Evolutionary conservation across 2,329 filamentous ascomycete species (phyloP), one percentile per base, ranked within the genome.

Genomic region (Ilyonectria robusta): DNA sequence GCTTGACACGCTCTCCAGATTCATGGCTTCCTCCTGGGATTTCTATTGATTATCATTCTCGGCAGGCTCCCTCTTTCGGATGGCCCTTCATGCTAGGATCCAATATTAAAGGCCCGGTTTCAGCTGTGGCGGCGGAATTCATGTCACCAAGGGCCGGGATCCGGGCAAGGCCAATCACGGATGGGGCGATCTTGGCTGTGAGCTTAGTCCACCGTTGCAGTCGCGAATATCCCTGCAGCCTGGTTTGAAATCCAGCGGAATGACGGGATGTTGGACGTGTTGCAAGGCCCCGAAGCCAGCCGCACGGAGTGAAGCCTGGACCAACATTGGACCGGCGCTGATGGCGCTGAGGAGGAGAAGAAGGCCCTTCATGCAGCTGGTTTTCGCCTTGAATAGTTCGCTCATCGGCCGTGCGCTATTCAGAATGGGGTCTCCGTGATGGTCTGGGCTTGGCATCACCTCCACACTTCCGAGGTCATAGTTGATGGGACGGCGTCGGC

Each of bases 101-200:
- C 59, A 71, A 55, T 62, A 58, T 66, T 62, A 59, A 68, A 65
- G 54, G 58, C 53, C 23, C 59, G 57, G 50, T 57, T 65, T 64
- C 66, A 72, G 65, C 67, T 67, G 64, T 68, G 65, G 73, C 67
- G 70, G 70, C 68, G 65, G 51, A 70, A 68, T 66, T 71, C 50
- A 70, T 70, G 67, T 71, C 69, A 68, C 67, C 66, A 37, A 62
- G 57, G 59, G 69, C 55, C 37, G 66, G 65, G 61, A 66, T 65
- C 48, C 60, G 56, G 53, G 54, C 42, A 40, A 68, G 63, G 46
- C 72, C 66, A 64, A 70, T 67, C 57, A 70, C 15, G 48, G n/a
- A 35, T 17, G 29, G 47, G 51, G 46, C 31, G 57, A 50, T 56
- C 51, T 57, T 62, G 66, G 53, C 23, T 47, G 8, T 26, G 51